Evolutionary conservation across 1,284 basidiomycete genomes (phyloP).

Genomic region (Ganoderma lucidum): DNA sequence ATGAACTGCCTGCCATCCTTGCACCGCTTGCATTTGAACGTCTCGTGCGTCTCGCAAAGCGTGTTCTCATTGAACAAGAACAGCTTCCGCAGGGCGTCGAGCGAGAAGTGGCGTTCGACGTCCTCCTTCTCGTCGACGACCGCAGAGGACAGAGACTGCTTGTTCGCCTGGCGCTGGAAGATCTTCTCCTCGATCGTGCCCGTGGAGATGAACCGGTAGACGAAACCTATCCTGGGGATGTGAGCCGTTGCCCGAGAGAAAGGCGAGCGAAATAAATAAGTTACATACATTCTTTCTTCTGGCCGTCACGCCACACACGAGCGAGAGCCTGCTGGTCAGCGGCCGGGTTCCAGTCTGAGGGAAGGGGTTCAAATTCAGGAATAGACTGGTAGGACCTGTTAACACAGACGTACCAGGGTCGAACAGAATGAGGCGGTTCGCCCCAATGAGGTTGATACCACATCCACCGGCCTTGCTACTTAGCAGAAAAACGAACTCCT

Average conservation of each 20-base stretch:
- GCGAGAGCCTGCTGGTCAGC: constrained; percentile 98
- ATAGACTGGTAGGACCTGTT: background rate
- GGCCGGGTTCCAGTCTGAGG: constrained; percentile 95
- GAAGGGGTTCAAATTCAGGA: background rate
- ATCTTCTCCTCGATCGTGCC: constrained; percentile 99
- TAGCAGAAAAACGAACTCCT: constrained; percentile 95
- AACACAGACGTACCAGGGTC: constrained; percentile 78
- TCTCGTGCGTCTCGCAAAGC: constrained; percentile 94
- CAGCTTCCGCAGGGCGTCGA: constrained; percentile 89
- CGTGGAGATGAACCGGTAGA: constrained; percentile 97
- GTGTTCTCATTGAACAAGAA: constrained; percentile 94
- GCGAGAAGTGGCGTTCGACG: constrained; percentile 94
- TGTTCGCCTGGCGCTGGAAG: constrained; percentile 94
- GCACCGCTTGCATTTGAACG: constrained; percentile 98
- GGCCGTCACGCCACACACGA: constrained; percentile 99
- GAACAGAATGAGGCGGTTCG: constrained; percentile 95
- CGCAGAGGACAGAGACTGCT: constrained; percentile 96
- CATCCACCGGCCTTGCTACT: constrained; percentile 98
- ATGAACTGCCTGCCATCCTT: constrained; percentile 85
- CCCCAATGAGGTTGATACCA: constrained; percentile 98
- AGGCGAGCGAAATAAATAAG: too few relatives aligned
- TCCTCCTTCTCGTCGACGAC: constrained; percentile 99
- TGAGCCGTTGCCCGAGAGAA: background rate
- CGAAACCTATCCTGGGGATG: constrained; percentile 71
- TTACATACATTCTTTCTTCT: constrained; percentile 95